Conservation (phyloP, 192 early-diverging fungal genomes). For the Backusella liffmaniae region DNA sequence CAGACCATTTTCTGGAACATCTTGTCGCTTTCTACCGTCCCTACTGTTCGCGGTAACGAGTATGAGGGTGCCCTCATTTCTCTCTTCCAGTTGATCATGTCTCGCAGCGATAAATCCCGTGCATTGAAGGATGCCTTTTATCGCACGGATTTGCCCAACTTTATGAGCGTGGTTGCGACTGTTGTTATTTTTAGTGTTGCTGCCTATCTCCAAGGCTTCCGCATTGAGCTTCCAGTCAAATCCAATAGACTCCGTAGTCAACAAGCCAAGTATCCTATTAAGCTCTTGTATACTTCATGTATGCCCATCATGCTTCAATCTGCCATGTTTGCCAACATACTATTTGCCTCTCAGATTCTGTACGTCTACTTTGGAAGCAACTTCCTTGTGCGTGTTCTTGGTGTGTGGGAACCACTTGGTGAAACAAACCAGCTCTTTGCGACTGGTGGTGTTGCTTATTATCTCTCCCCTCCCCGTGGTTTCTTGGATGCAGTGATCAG, state of each 20-base stretch:
- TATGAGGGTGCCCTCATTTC: constrained; percentile 97
- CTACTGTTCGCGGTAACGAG: constrained; percentile 95
- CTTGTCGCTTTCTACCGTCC: constrained; percentile 92
- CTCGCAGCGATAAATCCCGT: constrained; percentile 93
- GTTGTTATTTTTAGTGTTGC: constrained; percentile 80
- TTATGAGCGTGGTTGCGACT: constrained; percentile 90
- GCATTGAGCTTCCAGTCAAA: constrained; percentile 98
- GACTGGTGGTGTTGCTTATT: constrained; percentile 92
- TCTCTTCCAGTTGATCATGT: constrained; percentile 93
- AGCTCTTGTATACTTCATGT: constrained; percentile 99
- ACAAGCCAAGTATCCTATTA: constrained; percentile 96
- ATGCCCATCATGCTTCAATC: constrained; percentile 99
- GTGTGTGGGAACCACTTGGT: constrained; percentile 95
- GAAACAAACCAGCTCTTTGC: constrained; percentile 94
- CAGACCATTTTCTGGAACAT: constrained; percentile 99
- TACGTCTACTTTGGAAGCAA: constrained; percentile 96
- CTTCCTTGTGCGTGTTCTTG: constrained; percentile 88
- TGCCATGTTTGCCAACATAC: constrained; percentile 92
- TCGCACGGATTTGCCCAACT: constrained; percentile 79
- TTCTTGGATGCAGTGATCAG: constrained; percentile 79
- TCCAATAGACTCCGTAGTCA: constrained; percentile 94
- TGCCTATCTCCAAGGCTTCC: constrained; percentile 98
- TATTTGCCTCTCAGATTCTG: constrained; percentile 96
- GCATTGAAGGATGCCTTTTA: constrained; percentile 98
- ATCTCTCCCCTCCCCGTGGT: constrained; percentile 91